Evolutionary conservation across 345 rosid species (phyloP), one percentile per base, ranked within the genome.

Genomic region (Citrus unshiu): DNA sequence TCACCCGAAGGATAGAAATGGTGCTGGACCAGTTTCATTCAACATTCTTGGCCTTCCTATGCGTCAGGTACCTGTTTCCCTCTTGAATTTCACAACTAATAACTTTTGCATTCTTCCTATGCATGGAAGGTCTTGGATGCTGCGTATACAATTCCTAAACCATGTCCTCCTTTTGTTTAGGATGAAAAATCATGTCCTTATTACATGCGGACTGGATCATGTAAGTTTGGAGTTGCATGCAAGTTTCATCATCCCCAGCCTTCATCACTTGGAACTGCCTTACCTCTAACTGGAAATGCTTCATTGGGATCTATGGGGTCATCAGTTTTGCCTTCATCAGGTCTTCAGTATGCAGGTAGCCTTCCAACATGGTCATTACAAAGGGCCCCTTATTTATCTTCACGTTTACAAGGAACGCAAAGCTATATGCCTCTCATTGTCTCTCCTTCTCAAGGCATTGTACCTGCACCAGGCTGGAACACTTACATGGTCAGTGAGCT

Each of bases 171-270:
- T 64, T 35, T 68, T 40, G 79, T 68, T 71, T 84, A 93, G 97
- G 93, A 90, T 82, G 94, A 89, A 80, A 91, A 90, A 85, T 75
- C 97, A 67, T 93, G 97, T 56, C 92, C 97, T 35, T 90, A 84
- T 78, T 93, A 91, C 87, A 84, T 93, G 92, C 88, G 90, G 58
- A 91, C 86, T 82, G 95, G 97, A 70, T 64, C 87, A 66, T 93
- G 97, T 83, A 89, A 89, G 81, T 93, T 90, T 70, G 93, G 93
- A 77, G 90, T 85, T 68, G 90, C 97, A 9, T 93, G 97, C 89
- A 93, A 90, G 84, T 93, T 93, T 83, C 90, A 93, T 81, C 97
- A 93, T 81, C 97, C 97, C 61, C 94, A 89, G 79, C 95, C 93
- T 78, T 85, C 88, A 68, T 57, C 88, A 59, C 22, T 66, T 18